Evolutionary conservation across 1,284 basidiomycete genomes (phyloP), one percentile per base, ranked within the genome.

Genomic region (Trichosporon coremiiforme): DNA sequence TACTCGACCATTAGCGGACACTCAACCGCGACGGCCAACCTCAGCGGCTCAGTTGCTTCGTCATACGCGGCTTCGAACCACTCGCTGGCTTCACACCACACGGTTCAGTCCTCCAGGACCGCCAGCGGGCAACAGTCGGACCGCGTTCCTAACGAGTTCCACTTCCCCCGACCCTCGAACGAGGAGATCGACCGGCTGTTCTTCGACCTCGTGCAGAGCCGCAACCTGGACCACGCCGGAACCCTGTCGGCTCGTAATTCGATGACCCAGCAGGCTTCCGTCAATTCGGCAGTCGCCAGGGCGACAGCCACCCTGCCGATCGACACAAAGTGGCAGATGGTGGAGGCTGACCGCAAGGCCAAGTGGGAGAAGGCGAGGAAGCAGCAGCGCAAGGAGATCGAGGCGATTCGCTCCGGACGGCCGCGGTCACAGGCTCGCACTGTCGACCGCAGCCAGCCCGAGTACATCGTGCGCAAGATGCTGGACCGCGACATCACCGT

Each of bases 271-370:
- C 57, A 60, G 31, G 57, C 57, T 71, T 73, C 62, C 35, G 68
- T 33, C 36, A 60, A 68, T 2, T 75, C 75, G 4, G 72, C 76
- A 0, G 72, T 77, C 9, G 75, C 76, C 3, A 72, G 71, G n/a
- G 74, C 74, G 3, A 75, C 79, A 8, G 60, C 68, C 0, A 85
- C 86, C 62, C 84, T 95, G 33, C 79, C 88, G 0, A 86, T 91
- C 35, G 91, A 95, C 65, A 94, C 94, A 80, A 98, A 98, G 83
- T 98, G 95, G 95, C 87, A 87, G 73, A 89, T 98, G 78, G 91
- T 98, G 10, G 89, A 91, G 80, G 93, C 90, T 74, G 91, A 93
- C 76, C 90, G 91, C 76, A 90, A 91, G 68, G 87, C 63, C 41
- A 20, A 91, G 57, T 94, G 90, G 89, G 90, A 89, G 76, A 89